Base-by-base conservation (phyloP, 768 basidiomycete genomes). In the Russula olivacea region DNA sequence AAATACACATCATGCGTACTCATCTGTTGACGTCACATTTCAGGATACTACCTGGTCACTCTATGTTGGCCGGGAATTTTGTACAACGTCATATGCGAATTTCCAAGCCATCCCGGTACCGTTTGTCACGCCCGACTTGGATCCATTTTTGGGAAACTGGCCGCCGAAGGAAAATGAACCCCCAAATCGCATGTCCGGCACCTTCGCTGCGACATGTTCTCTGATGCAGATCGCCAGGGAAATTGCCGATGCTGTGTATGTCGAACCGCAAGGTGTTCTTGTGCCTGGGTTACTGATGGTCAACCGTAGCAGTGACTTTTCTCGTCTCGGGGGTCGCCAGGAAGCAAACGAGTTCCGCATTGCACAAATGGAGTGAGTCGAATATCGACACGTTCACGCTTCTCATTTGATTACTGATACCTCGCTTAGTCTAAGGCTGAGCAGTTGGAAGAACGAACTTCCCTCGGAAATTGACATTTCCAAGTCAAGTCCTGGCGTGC, bases 21-120 rank as follows among this genome's bases (percentile, higher is more conserved):
- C 52, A 14, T 49, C n/a, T 25, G 8, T 32, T 59, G n/a, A 47
- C 32, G 15, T 32, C 17, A 7, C 3, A 25, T 59, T 9, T 15
- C 55, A 83, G 79, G 84, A 86, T 59, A 80, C 83, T 6, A 84
- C 82, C 56, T 86, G 85, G 85, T 83, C 82, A 1, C 74, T 86
- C 0, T 85, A 85, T 55, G 83, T 85, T n/a, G 85, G 85, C 9
- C 78, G 85, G 21, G 83, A 85, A 57, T 82, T 80, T 69, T 79
- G 77, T 58, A 76, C 83, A 25, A 70, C 79, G 1, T 69, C 73
- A 8, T 78, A 77, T 2, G 70, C 74, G 25, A 74, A 75, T 32
- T 64, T 70, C 28, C 73, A 75, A 47, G 71, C 70, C 17, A 75
- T 82, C 55, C 75, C 79, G 0, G 73, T 81, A 58, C 82, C 83